Evolutionary conservation across 139 green algal genomes (phyloP).

Genomic region (Spirogloea muscicola): DNA sequence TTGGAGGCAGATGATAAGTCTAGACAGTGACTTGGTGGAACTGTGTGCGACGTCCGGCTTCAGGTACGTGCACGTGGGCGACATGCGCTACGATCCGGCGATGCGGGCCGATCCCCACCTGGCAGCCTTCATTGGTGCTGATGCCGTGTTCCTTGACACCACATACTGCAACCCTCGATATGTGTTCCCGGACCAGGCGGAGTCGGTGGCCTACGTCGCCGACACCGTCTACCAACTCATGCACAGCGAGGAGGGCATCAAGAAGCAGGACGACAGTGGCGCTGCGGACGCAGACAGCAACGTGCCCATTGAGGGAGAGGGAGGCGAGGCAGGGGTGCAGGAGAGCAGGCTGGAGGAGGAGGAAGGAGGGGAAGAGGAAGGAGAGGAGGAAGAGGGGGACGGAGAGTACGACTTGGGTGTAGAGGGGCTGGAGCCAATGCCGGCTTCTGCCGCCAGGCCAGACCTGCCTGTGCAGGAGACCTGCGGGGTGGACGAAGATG

Average conservation of each 20-base stretch:
- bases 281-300: background rate
- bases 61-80: constrained; percentile 39
- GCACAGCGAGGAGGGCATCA: too few species aligned
- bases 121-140: constrained; percentile 17
- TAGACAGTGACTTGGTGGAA: too few species aligned
- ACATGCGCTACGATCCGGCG: constrained; percentile 21
- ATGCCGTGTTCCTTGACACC: constrained; percentile 48
- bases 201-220: constrained; percentile 42
- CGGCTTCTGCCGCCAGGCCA: too few species aligned
- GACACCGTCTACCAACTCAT: constrained; percentile 5
- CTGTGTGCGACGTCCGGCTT: too few species aligned
- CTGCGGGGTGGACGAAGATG: too few species aligned
- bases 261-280: background rate
- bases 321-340: background rate
- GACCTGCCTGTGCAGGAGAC: too few species aligned
- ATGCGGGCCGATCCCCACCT: constrained; percentile 21
- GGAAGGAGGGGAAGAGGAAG: too few species aligned
- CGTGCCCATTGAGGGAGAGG: too few species aligned
- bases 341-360: background rate
- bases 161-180: constrained; percentile 47
- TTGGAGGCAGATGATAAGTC: too few species aligned
- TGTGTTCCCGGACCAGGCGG: constrained; percentile 41
- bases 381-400: too few species aligned
- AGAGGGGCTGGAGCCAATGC: too few species aligned
- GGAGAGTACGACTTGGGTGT: too few species aligned